These are phyloP conservation scores for Penicillium paxilli DNA, from an alignment of 495 filamentous ascomycete genomes.

Conservation along the genomic window DNA sequence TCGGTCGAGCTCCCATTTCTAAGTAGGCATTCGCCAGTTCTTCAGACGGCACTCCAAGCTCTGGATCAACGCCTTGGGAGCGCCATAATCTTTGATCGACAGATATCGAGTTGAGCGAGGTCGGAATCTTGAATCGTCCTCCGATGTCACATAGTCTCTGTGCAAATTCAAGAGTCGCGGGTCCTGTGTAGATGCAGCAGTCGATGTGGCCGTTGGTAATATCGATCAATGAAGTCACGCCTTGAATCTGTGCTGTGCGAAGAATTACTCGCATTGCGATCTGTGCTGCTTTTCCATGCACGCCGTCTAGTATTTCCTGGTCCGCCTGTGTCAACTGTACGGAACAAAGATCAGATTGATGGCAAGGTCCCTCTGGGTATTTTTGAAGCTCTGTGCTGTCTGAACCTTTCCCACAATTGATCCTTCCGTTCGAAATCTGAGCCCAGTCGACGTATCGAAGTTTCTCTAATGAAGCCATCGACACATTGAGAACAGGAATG, in stretches of 20 bases:
- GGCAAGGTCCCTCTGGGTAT: neutral
- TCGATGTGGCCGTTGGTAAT: constrained; percentile 33
- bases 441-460: constrained; percentile 2
- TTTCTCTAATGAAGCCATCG: constrained; percentile 7
- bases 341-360: neutral
- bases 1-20: constrained; percentile 30
- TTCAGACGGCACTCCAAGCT: constrained; percentile 13
- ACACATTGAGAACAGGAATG: constrained; percentile 27
- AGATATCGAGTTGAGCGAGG: constrained; percentile 34
- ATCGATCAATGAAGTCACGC: constrained; percentile 18
- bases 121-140: constrained; percentile 24
- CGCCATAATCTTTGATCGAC: constrained; percentile 29
- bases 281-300: constrained; percentile 20
- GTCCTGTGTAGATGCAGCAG: constrained; percentile 35
- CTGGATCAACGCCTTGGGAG: constrained; percentile 20
- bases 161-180: constrained; percentile 24
- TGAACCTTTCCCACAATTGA: neutral
- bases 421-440: neutral
- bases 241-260: constrained; percentile 18
- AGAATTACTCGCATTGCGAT: constrained; percentile 27
- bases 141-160: constrained; percentile 19
- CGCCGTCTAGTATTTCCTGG: constrained; percentile 18
- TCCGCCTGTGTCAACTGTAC: constrained; percentile 11
- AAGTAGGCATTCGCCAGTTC: constrained; percentile 24
- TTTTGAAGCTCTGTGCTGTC: neutral